Evolutionary conservation across 208 protist genomes (phyloP).

Genomic region (Trypanosoma platydactyli): DNA sequence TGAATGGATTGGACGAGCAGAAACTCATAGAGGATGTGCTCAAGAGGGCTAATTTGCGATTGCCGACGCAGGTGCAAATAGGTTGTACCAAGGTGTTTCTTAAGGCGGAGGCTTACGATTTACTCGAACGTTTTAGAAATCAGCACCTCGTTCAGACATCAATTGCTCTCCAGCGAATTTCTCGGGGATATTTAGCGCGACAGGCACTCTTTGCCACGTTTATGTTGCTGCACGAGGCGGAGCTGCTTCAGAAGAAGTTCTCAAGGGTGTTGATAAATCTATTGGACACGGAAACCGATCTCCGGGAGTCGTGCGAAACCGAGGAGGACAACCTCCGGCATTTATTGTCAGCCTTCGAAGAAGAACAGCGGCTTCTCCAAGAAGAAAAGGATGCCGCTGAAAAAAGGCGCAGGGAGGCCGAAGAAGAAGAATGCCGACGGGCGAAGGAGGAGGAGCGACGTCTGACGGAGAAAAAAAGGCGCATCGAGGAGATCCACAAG

Average conservation of each 20-base stretch:
- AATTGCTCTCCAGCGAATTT: constrained; percentile 12
- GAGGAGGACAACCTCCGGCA: background rate
- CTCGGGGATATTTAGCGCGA: constrained; percentile 11
- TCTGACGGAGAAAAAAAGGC: background rate
- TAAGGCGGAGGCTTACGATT: constrained; percentile 31
- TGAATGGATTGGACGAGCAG: constrained; percentile 1
- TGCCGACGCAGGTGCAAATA: constrained; percentile 19
- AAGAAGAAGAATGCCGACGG: constrained; percentile 6
- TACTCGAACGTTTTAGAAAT: constrained; percentile 25
- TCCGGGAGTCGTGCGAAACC: background rate
- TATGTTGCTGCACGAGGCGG: constrained; percentile 13
- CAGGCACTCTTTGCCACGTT: background rate
- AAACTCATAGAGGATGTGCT: constrained; percentile 19
- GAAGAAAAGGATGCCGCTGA: background rate
- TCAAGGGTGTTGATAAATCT: background rate
- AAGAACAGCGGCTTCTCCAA: background rate
- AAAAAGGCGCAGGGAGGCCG: background rate
- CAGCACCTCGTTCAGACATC: constrained; percentile 11
- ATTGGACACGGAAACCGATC: background rate
- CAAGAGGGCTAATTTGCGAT: constrained; percentile 6
- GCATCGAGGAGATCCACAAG: constrained; percentile 14
- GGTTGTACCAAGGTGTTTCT: constrained; percentile 45
- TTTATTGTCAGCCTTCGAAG: background rate
- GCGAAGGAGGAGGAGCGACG: constrained; percentile 9
- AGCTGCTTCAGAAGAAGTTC: constrained; percentile 14